A percentile compares a stretch with the other conserved stretches of the same genome.
Conservation (phyloP, 352 stramenopile genomes). For the Bremia lactucae region DNA sequence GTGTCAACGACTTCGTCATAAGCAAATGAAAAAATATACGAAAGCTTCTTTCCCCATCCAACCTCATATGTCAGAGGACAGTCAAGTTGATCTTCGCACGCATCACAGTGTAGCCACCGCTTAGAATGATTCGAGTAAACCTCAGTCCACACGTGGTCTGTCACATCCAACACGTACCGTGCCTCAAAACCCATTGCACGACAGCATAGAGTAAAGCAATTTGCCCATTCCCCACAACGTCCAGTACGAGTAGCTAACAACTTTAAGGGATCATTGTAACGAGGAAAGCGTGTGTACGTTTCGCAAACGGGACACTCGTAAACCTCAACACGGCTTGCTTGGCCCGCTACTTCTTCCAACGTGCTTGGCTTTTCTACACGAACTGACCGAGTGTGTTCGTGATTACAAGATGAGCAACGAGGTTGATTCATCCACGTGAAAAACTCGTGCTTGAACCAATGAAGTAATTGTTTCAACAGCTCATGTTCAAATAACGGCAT, state of each 20-base stretch:
- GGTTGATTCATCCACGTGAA: slow-evolving; percentile 87
- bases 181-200: slow-evolving; percentile 85
- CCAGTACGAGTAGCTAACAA: slow-evolving; percentile 72
- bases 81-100: slow-evolving; percentile 90
- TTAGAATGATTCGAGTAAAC: slow-evolving; percentile 72
- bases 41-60: slow-evolving; percentile 91
- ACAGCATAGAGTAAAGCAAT: slow-evolving; percentile 88
- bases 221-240: slow-evolving; percentile 89
- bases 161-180: slow-evolving; percentile 89
- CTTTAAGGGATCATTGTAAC: slow-evolving; percentile 87
- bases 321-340: slow-evolving; percentile 78
- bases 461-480: slow-evolving; percentile 58
- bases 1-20: slow-evolving; percentile 88
- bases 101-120: slow-evolving; percentile 90
- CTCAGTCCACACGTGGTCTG: slow-evolving; percentile 93
- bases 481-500: slow-evolving; percentile 51
- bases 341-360: slow-evolving; percentile 40
- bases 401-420: slow-evolving; percentile 40
- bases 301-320: slow-evolving; percentile 64
- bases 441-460: slow-evolving; percentile 88
- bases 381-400: slow-evolving; percentile 34
- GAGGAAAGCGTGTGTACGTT: slow-evolving; percentile 70
- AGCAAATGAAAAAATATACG: slow-evolving; percentile 86
- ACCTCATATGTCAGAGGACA: slow-evolving; percentile 90
- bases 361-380: slow-evolving; percentile 36